Percentiles rank a stretch among this genome's conserved stretches.
Conservation (phyloP, 2,329 filamentous ascomycete species). For the Penicillium carneum region DNA sequence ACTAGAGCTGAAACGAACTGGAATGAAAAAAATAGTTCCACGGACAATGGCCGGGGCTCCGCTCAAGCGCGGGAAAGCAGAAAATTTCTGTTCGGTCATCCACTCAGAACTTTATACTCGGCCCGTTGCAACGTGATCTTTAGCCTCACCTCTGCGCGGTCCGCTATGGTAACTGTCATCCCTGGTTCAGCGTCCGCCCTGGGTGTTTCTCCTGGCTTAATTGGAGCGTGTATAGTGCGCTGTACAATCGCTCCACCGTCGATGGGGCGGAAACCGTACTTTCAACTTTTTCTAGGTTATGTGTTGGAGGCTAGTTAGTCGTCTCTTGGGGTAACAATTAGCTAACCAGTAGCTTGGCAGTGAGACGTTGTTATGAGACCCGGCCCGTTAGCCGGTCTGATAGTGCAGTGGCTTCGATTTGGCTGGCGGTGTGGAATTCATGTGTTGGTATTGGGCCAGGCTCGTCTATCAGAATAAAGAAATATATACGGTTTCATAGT, state of each 20-base stretch:
- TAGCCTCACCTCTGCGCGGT: constrained; percentile 12
- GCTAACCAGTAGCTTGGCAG: not conserved
- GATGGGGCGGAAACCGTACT: not conserved
- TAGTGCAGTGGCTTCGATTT: not conserved
- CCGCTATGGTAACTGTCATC: not conserved
- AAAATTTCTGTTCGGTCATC: constrained; percentile 33
- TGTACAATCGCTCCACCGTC: not conserved
- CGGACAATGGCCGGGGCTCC: constrained; percentile 19
- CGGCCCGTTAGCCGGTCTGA: constrained; percentile 2
- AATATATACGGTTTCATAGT: not conserved
- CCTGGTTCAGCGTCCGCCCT: not conserved
- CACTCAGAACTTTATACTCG: constrained; percentile 29
- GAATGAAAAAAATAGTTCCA: not conserved
- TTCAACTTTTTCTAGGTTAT: constrained; percentile 1
- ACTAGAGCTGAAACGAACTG: constrained; percentile 1
- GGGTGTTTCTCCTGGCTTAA: not conserved
- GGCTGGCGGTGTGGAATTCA: not conserved
- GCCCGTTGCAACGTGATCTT: constrained; percentile 31
- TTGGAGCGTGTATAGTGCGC: not conserved
- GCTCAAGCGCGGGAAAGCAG: constrained; percentile 28
- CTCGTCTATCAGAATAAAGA: not conserved
- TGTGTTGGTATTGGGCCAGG: not conserved
- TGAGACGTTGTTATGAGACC: not conserved
- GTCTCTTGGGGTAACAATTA: constrained; percentile 1
- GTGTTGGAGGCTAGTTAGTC: constrained; percentile 3